Conservation (phyloP, 2,329 filamentous ascomycete species). For the Diplodia intermedia region DNA sequence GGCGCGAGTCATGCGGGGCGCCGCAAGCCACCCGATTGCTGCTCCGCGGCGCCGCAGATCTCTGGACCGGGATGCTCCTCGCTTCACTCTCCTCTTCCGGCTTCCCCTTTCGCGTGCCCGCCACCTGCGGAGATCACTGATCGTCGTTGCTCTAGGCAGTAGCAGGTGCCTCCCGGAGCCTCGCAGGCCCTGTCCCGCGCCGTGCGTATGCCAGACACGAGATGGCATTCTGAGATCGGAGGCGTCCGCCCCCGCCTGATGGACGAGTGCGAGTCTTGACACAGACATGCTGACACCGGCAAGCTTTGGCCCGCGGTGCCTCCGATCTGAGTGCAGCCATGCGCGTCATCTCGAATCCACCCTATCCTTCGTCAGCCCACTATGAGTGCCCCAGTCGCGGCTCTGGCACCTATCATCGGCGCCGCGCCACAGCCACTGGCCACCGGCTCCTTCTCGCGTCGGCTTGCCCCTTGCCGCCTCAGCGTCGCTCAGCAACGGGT, state of each 20-base stretch:
- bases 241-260: neutral
- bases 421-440: slow-evolving; percentile 4
- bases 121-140: slow-evolving; percentile 27
- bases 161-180: neutral
- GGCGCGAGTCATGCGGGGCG: slow-evolving; percentile 28
- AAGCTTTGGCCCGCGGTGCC: neutral
- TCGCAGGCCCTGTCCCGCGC: neutral
- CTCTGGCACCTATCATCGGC: slow-evolving; percentile 5
- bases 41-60: slow-evolving; percentile 23
- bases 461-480: neutral
- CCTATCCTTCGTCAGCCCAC: slow-evolving; percentile 11
- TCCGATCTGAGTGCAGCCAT: slow-evolving; percentile 15
- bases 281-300: slow-evolving; percentile 3
- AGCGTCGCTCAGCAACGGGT: neutral
- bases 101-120: slow-evolving; percentile 27
- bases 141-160: slow-evolving; percentile 1
- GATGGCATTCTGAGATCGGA: neutral
- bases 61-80: slow-evolving; percentile 17
- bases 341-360: slow-evolving; percentile 17
- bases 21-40: slow-evolving; percentile 28
- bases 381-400: slow-evolving; percentile 11
- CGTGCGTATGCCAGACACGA: slow-evolving; percentile 4
- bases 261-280: slow-evolving; percentile 6
- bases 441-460: slow-evolving; percentile 2
- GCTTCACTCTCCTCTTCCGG: slow-evolving; percentile 13